Conservation (phyloP, 2,329 filamentous ascomycete genomes). For the Fusarium concolor region DNA sequence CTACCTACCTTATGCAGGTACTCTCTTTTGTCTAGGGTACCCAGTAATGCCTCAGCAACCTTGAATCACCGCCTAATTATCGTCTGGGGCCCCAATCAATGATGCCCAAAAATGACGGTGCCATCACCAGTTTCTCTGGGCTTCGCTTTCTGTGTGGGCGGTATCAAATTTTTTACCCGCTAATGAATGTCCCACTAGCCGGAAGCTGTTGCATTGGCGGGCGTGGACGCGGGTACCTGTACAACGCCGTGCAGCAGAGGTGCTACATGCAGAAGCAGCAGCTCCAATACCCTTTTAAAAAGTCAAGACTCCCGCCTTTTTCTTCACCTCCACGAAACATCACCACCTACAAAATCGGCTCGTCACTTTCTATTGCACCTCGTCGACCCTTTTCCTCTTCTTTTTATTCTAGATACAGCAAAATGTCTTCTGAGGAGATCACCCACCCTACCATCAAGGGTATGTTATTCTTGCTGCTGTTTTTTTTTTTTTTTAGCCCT, state of each 20-base stretch:
- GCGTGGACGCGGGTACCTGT: slow-evolving; percentile 19
- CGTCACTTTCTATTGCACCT: slow-evolving; percentile 28
- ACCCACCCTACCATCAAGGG: slow-evolving; percentile 82
- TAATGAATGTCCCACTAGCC: slow-evolving; percentile 12
- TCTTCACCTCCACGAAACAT: slow-evolving; percentile 32
- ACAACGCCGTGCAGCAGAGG: not conserved
- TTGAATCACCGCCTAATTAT: slow-evolving; percentile 31
- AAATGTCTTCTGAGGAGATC: slow-evolving; percentile 72
- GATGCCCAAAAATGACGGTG: slow-evolving; percentile 40
- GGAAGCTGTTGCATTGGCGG: slow-evolving; percentile 26
- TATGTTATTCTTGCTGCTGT: slow-evolving; percentile 50
- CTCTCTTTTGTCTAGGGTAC: slow-evolving; percentile 13
- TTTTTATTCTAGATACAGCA: slow-evolving; percentile 46
- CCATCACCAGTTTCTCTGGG: slow-evolving; percentile 35
- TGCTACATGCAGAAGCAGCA: not conserved
- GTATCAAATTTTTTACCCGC: slow-evolving; percentile 47
- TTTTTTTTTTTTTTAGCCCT: slow-evolving; percentile 22
- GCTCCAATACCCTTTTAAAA: slow-evolving; percentile 32
- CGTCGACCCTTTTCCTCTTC: slow-evolving; percentile 1
- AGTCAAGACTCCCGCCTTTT: slow-evolving; percentile 38
- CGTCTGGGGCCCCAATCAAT: slow-evolving; percentile 21
- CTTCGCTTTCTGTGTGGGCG: slow-evolving; percentile 22
- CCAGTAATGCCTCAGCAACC: slow-evolving; percentile 1
- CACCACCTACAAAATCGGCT: slow-evolving; percentile 24
- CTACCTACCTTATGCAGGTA: not conserved